Percentiles rank a stretch among this genome's conserved stretches.
These are phyloP conservation scores for Suillus fuscotomentosus DNA, from an alignment of 768 basidiomycete genomes.

Conservation along the genomic window DNA sequence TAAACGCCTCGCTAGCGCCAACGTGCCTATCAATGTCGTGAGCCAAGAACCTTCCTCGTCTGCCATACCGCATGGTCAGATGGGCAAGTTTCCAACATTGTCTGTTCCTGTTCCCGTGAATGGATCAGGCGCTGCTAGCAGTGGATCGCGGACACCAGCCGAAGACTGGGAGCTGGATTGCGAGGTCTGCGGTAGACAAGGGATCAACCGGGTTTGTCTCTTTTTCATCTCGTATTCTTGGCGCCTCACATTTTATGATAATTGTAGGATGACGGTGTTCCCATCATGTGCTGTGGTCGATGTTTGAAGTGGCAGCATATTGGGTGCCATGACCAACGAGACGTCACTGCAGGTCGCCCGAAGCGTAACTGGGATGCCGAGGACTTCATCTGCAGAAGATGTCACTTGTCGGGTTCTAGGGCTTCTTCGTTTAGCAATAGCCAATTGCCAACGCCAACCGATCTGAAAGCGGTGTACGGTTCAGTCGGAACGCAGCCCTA, in stretches of 20 bases:
- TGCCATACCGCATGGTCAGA: slow-evolving; percentile 4
- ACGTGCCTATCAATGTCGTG: slow-evolving; percentile 4
- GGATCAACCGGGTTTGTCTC: slow-evolving; percentile 66
- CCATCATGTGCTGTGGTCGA: slow-evolving; percentile 77
- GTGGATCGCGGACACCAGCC: slow-evolving; percentile 51
- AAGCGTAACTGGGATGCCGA: slow-evolving; percentile 83
- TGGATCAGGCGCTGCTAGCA: slow-evolving; percentile 24
- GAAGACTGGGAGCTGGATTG: slow-evolving; percentile 88
- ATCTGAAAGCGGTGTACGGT: slow-evolving; percentile 9
- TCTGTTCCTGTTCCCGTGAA: slow-evolving; percentile 14
- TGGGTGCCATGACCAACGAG: slow-evolving; percentile 74
- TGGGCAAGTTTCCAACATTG: slow-evolving; percentile 4
- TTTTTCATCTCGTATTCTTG: not conserved
- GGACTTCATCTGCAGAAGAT: slow-evolving; percentile 74
- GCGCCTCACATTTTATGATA: slow-evolving; percentile 10
- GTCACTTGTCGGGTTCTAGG: slow-evolving; percentile 32
- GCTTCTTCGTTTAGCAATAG: slow-evolving; percentile 8
- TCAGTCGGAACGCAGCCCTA: slow-evolving; percentile 11
- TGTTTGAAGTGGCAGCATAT: slow-evolving; percentile 93
- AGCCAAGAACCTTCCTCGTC: slow-evolving; percentile 1
- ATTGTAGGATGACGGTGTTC: slow-evolving; percentile 70
- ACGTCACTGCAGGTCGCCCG: slow-evolving; percentile 59
- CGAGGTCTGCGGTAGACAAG: slow-evolving; percentile 75
- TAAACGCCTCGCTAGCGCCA: slow-evolving; percentile 17
- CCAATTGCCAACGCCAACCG: slow-evolving; percentile 3